A percentile compares a stretch with the other conserved stretches of the same genome.
These are phyloP conservation scores for Capsicum rhomboideum DNA, from an alignment of 257 asterid genomes.

Conservation along the genomic window DNA sequence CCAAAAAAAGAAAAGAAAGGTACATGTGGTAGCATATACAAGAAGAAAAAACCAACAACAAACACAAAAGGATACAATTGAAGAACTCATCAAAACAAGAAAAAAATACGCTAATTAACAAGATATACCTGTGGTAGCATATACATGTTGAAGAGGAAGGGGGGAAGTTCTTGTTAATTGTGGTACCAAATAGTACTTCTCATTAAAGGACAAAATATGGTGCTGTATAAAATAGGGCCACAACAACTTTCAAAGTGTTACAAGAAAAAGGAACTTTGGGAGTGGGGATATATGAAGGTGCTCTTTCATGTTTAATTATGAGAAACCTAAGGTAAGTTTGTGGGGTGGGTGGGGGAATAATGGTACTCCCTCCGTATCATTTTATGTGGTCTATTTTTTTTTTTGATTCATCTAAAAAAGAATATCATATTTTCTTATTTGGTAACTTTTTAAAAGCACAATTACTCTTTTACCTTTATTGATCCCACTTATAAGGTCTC, in stretches of 20 bases:
- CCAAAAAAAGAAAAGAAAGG: background rate
- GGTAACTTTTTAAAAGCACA: too few relatives aligned
- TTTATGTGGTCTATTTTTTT: too few relatives aligned
- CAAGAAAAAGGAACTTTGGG: slow-evolving; percentile 1
- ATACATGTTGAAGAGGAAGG: background rate
- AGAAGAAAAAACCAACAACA: background rate
- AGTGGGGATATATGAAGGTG: background rate
- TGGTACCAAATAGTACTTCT: background rate
- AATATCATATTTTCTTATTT: too few relatives aligned
- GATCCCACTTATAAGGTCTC: too few relatives aligned
- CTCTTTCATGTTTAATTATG: slow-evolving; percentile 26
- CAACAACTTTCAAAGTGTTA: background rate
- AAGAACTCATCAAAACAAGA: background rate
- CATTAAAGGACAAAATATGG: slow-evolving; percentile 15
- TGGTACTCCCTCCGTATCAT: too few relatives aligned
- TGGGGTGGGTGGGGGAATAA: background rate
- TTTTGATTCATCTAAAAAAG: too few relatives aligned
- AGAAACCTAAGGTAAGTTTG: slow-evolving; percentile 15
- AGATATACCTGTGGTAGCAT: background rate
- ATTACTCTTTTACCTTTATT: too few relatives aligned
- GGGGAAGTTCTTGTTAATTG: background rate
- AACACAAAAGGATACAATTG: background rate
- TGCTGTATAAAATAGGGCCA: background rate
- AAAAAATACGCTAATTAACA: background rate
- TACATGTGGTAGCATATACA: too few relatives aligned